Evolutionary conservation across 1,284 basidiomycete species (phyloP).

Genomic region (Heterobasidion annosum): DNA sequence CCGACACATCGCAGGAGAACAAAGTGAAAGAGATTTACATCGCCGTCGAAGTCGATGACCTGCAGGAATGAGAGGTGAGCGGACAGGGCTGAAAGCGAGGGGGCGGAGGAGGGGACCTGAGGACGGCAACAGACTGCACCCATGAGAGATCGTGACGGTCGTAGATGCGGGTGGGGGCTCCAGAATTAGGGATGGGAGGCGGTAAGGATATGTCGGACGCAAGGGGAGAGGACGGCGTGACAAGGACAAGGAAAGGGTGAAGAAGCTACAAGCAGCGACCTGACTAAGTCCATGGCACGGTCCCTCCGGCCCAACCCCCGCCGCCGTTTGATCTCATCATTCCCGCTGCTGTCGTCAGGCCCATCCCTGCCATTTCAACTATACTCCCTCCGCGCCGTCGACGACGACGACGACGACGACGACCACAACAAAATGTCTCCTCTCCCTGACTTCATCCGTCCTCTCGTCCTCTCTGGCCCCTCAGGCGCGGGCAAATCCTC

Average conservation of each 20-base stretch:
- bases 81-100: background rate
- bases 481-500: constrained; percentile 96
- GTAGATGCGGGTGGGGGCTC: constrained; percentile 10
- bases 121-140: constrained; percentile 80
- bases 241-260: background rate
- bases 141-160: constrained; percentile 37
- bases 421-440: constrained; percentile 1
- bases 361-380: background rate
- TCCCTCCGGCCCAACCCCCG: background rate
- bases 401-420: background rate
- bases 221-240: constrained; percentile 8
- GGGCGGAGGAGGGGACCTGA: constrained; percentile 36
- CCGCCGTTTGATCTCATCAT: constrained; percentile 5
- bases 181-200: constrained; percentile 12
- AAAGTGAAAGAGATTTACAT: constrained; percentile 97
- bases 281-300: background rate
- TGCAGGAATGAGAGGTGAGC: constrained; percentile 22
- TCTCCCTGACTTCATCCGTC: constrained; percentile 29
- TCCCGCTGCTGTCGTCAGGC: constrained; percentile 29
- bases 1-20: constrained; percentile 90
- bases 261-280: background rate
- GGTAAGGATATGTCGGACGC: constrained; percentile 10
- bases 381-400: constrained; percentile 5
- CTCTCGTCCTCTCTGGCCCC: constrained; percentile 74
- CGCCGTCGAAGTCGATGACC: constrained; percentile 97